phyloP scores from a whole-genome alignment of 2,329 filamentous ascomycete genomes.

The Diaporthe caulivora region DNA sequence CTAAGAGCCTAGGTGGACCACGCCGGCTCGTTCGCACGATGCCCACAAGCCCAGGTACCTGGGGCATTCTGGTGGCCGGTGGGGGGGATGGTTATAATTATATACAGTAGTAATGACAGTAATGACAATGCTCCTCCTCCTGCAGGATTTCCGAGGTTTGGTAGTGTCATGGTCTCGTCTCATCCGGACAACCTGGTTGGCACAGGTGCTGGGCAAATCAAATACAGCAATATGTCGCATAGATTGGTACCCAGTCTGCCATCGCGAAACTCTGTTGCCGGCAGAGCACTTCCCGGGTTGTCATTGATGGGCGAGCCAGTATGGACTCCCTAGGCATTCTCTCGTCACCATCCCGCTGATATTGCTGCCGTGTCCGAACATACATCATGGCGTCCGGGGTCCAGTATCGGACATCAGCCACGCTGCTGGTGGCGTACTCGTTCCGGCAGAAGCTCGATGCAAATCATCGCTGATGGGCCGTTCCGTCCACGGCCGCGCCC shows the following conservation, averaged over 20 bases:
- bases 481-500: not conserved
- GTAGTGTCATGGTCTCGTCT: constrained; percentile 19
- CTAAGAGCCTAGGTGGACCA: constrained; percentile 6
- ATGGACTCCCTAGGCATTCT: not conserved
- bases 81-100: constrained; percentile 17
- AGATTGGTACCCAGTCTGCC: not conserved
- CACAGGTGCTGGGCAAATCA: not conserved
- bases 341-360: not conserved
- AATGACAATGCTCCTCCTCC: constrained; percentile 23
- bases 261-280: not conserved
- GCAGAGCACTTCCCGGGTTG: not conserved
- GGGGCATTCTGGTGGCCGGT: not conserved
- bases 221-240: constrained; percentile 7
- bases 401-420: constrained; percentile 6
- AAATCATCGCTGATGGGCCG: constrained; percentile 22
- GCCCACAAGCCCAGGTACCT: not conserved
- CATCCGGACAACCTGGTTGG: not conserved
- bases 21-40: not conserved
- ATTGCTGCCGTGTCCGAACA: no score
- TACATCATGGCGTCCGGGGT: not conserved
- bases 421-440: not conserved
- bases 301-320: not conserved
- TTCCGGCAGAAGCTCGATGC: not conserved
- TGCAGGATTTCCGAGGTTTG: constrained; percentile 16
- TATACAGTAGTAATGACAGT: constrained; percentile 18